A percentile compares a stretch with the other conserved stretches of the same genome.
These are phyloP conservation scores for Farysia itapuensis DNA, from an alignment of 1,284 basidiomycete genomes.

Conservation along the genomic window DNA sequence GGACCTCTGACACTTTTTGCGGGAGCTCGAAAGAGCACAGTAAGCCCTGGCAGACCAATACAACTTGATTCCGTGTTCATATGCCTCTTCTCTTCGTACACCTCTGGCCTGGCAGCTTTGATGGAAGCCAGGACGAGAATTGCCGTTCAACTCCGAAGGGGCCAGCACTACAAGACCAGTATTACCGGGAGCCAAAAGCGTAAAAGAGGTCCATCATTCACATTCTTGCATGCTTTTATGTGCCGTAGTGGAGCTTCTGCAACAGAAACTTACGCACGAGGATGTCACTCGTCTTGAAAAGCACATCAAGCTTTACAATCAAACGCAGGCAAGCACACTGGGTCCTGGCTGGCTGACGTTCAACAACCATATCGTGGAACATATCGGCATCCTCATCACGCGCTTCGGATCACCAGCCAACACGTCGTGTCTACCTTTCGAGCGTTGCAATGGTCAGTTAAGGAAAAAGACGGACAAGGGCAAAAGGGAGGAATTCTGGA, in stretches of 20 bases:
- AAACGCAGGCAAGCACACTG: background rate
- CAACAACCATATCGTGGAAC: slow-evolving; percentile 2
- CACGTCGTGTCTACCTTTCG: slow-evolving; percentile 2
- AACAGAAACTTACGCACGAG: background rate
- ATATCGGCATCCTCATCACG: background rate
- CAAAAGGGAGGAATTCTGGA: slow-evolving; percentile 1
- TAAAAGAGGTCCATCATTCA: background rate
- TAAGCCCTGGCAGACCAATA: no score
- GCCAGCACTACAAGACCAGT: background rate
- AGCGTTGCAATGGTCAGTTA: slow-evolving; percentile 1
- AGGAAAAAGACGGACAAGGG: background rate
- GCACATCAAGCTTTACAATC: background rate
- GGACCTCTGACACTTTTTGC: no score
- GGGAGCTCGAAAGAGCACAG: no score
- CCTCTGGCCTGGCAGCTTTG: background rate
- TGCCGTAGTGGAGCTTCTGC: background rate
- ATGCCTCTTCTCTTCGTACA: slow-evolving; percentile 1
- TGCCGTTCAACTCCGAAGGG: background rate
- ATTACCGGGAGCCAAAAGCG: background rate
- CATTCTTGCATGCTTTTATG: background rate
- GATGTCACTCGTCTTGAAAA: slow-evolving; percentile 1
- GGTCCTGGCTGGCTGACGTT: slow-evolving; percentile 4
- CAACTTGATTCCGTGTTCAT: background rate
- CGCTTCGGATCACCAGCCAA: background rate
- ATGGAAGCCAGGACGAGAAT: background rate